Conservation (phyloP, 2,329 filamentous ascomycete species). For the Fusarium staphyleae region DNA sequence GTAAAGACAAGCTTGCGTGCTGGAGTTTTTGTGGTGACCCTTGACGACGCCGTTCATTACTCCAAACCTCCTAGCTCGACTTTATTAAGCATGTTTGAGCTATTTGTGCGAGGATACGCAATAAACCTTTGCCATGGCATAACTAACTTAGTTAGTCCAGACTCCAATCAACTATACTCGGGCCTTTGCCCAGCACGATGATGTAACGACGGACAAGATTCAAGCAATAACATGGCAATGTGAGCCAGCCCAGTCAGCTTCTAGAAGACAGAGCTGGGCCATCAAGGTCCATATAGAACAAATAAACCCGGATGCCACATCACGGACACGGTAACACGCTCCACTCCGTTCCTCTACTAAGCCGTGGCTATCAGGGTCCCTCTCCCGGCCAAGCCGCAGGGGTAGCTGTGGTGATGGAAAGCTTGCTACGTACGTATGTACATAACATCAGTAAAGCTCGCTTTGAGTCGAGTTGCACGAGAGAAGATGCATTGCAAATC, state of each 20-base stretch:
- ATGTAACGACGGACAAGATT: not conserved
- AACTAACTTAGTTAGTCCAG: too few species aligned
- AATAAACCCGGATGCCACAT: not conserved
- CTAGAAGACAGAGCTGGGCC: not conserved
- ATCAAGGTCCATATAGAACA: slow-evolving; percentile 19
- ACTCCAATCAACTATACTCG: too few species aligned
- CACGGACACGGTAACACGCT: not conserved
- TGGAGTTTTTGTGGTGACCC: not conserved
- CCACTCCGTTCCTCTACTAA: not conserved
- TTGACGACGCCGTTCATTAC: not conserved
- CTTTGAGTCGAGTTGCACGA: not conserved
- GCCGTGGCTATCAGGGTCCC: slow-evolving; percentile 22
- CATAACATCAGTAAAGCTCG: not conserved
- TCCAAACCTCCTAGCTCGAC: not conserved
- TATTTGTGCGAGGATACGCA: slow-evolving; percentile 8
- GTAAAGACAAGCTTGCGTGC: too few species aligned
- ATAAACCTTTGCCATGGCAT: too few species aligned
- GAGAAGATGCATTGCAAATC: slow-evolving; percentile 6
- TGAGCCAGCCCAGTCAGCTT: not conserved
- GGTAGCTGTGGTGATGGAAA: not conserved
- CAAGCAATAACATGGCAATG: not conserved
- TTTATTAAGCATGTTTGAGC: slow-evolving; percentile 1
- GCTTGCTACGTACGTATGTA: not conserved
- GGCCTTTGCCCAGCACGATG: too few species aligned
- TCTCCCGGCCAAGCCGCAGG: not conserved